A percentile compares a stretch with the other conserved stretches of the same genome.
Conservation (phyloP, 441 rosid genomes). For the Adansonia rubrostipa region DNA sequence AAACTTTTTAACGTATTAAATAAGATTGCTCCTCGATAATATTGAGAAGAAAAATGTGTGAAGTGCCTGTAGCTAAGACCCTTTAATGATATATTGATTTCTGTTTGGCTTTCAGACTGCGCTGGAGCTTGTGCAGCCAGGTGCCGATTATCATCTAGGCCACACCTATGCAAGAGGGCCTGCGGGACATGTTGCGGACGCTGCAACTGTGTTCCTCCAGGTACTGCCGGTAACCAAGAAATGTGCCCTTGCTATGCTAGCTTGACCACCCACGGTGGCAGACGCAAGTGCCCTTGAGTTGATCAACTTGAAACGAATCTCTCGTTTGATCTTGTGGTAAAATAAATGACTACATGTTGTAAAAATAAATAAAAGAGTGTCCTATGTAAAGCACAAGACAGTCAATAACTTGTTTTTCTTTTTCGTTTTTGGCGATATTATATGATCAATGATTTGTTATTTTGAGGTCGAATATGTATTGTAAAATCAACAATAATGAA, state of each 20-base stretch:
- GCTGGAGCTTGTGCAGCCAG: slow-evolving; percentile 52
- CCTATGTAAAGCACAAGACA: background rate
- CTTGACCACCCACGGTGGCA: slow-evolving; percentile 67
- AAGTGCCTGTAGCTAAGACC: background rate
- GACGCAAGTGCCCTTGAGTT: slow-evolving; percentile 61
- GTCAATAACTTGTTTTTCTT: background rate
- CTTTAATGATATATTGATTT: background rate
- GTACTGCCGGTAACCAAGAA: slow-evolving; percentile 67
- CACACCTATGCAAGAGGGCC: slow-evolving; percentile 61
- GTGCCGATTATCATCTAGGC: slow-evolving; percentile 59
- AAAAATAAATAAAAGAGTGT: background rate
- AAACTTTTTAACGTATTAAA: background rate
- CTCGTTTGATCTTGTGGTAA: background rate
- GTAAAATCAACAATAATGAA: background rate
- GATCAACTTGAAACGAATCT: background rate
- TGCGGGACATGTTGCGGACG: slow-evolving; percentile 70
- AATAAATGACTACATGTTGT: slow-evolving; percentile 1
- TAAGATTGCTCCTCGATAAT: background rate
- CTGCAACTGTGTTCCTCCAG: slow-evolving; percentile 77
- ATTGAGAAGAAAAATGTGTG: background rate
- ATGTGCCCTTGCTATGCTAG: slow-evolving; percentile 73
- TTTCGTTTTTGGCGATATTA: background rate
- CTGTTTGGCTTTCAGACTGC: slow-evolving; percentile 44
- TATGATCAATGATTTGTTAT: background rate
- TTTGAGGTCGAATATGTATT: background rate